Conservation (phyloP, 2,329 filamentous ascomycete species). For the Fusarium hostae region DNA sequence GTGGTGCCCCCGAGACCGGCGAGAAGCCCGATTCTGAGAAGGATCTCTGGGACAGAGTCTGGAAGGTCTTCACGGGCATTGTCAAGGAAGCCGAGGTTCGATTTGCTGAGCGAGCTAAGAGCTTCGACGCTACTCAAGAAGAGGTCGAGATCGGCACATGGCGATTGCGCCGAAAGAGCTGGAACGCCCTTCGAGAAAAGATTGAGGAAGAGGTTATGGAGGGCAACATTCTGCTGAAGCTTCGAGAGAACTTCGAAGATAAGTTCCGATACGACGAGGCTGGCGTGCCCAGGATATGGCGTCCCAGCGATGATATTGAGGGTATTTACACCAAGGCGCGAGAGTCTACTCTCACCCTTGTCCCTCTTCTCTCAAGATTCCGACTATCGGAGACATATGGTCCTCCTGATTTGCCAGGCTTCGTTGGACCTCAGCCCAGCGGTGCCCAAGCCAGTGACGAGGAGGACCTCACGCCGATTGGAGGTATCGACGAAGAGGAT, state of each 20-base stretch:
- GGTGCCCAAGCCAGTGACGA: conserved; percentile 85
- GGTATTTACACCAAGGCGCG: conserved; percentile 91
- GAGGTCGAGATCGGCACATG: conserved; percentile 94
- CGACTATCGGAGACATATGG: conserved; percentile 78
- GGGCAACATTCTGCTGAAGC: conserved; percentile 92
- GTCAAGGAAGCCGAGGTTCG: conserved; percentile 86
- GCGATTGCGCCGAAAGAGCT: conserved; percentile 92
- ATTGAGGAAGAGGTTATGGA: conserved; percentile 99
- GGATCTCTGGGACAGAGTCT: conserved; percentile 95
- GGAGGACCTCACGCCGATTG: conserved; percentile 88
- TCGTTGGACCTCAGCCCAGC: conserved; percentile 81
- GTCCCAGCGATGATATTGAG: conserved; percentile 96
- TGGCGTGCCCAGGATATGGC: conserved; percentile 96
- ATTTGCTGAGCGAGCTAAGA: conserved; percentile 88
- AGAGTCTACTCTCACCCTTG: conserved; percentile 90
- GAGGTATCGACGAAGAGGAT: conserved; percentile 93
- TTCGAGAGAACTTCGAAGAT: conserved; percentile 98
- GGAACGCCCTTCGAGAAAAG: conserved; percentile 88
- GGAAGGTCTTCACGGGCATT: conserved; percentile 83
- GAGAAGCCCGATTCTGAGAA: conserved; percentile 80
- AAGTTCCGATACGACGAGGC: conserved; percentile 98
- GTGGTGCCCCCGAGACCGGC: conserved; percentile 80
- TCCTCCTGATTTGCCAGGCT: conserved; percentile 83
- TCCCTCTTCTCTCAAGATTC: conserved; percentile 89
- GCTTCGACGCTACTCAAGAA: conserved; percentile 90